A percentile compares a stretch with the other conserved stretches of the same genome.
Conservation (phyloP, 257 asterid genomes). For the Ligustrum vulgare region DNA sequence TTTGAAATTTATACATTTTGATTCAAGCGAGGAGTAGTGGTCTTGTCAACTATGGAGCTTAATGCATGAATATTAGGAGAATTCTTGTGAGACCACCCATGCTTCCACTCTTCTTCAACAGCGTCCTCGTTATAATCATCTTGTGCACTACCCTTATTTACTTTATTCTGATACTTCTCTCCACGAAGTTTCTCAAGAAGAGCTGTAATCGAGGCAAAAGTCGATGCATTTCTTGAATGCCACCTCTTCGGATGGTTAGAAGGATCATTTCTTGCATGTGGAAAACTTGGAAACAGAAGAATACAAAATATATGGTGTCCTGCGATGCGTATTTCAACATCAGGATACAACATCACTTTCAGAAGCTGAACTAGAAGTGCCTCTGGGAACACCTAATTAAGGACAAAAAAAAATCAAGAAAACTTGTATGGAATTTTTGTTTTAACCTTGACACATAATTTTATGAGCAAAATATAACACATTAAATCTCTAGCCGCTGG, state of each 20-base stretch:
- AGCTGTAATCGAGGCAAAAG: conserved; percentile 77
- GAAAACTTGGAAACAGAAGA: conserved; percentile 74
- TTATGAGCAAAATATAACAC: background rate
- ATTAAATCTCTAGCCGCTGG: background rate
- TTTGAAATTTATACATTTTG: conserved; percentile 58
- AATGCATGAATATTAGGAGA: conserved; percentile 77
- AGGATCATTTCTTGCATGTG: conserved; percentile 59
- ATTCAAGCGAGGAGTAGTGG: conserved; percentile 53
- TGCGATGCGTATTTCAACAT: conserved; percentile 82
- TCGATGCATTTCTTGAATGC: conserved; percentile 67
- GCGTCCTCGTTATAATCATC: conserved; percentile 52
- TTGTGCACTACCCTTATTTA: conserved; percentile 40
- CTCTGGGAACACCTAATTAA: conserved; percentile 63
- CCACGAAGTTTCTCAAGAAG: conserved; percentile 91
- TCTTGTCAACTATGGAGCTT: conserved; percentile 70
- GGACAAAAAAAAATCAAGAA: background rate
- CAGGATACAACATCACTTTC: conserved; percentile 87
- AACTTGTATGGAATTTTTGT: background rate
- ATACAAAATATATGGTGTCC: conserved; percentile 91
- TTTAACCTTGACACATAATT: background rate
- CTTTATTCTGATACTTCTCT: conserved; percentile 59
- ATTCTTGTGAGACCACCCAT: conserved; percentile 60
- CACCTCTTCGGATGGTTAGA: conserved; percentile 60
- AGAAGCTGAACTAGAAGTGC: conserved; percentile 76
- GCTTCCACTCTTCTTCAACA: conserved; percentile 66